These are phyloP conservation scores for Verticillium nubilum DNA, from an alignment of 2,329 filamentous ascomycete genomes.

Conservation along the genomic window DNA sequence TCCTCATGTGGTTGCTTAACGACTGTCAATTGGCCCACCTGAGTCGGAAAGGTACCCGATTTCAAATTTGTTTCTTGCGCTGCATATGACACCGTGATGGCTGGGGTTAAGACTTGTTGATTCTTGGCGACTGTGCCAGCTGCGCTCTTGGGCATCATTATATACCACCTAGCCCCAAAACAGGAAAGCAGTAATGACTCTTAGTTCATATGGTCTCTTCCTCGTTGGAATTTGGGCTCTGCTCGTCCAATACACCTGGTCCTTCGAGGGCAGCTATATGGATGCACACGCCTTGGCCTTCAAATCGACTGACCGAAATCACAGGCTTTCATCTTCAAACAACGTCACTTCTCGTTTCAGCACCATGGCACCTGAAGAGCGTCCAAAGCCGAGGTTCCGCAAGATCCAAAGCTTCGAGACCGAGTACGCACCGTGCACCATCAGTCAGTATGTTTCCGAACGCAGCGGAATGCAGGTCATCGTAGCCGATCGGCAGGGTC, in stretches of 20 bases:
- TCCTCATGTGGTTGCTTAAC: too few relatives aligned
- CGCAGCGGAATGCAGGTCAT: conserved; percentile 92
- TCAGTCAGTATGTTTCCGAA: conserved; percentile 94
- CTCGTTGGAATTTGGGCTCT: not conserved
- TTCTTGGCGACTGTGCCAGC: not conserved
- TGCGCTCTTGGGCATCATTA: not conserved
- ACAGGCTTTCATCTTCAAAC: not conserved
- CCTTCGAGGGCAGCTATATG: not conserved
- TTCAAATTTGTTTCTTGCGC: not conserved
- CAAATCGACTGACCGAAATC: not conserved
- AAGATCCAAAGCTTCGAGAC: conserved; percentile 80
- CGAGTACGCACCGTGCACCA: conserved; percentile 81
- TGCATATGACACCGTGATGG: not conserved
- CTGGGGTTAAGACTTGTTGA: not conserved
- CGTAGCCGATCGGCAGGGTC: conserved; percentile 85
- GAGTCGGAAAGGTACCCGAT: not conserved
- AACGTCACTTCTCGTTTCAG: not conserved
- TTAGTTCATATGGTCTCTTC: not conserved
- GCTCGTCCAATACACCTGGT: not conserved
- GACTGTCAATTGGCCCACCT: too few relatives aligned
- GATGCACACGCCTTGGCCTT: not conserved
- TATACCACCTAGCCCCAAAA: not conserved
- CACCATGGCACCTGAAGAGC: conserved; percentile 49
- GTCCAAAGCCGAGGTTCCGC: conserved; percentile 60
- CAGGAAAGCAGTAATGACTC: not conserved